A percentile compares a stretch with the other conserved stretches of the same genome.
Conservation (phyloP, 2,329 filamentous ascomycete species). For the Aspergillus tanneri region DNA sequence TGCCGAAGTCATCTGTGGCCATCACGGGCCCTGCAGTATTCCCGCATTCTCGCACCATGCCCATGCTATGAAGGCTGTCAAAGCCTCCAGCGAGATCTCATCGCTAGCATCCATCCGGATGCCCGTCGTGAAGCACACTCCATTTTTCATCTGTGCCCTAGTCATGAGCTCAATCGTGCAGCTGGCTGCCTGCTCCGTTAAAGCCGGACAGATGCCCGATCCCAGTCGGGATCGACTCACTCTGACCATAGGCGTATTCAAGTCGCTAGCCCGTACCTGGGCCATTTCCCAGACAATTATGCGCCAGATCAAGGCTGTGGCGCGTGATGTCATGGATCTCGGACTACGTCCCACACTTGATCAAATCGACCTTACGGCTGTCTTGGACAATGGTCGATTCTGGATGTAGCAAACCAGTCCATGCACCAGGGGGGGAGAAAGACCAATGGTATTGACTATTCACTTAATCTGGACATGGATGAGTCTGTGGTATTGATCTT, state of each 20-base stretch:
- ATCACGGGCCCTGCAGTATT: conserved; percentile 38
- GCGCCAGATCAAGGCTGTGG: conserved; percentile 72
- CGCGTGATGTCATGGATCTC: conserved; percentile 65
- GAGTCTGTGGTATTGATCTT: too few relatives aligned
- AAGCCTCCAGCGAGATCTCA: conserved; percentile 74
- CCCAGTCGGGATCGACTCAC: conserved; percentile 67
- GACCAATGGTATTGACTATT: background rate
- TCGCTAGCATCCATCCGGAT: conserved; percentile 62
- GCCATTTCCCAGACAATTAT: conserved; percentile 68
- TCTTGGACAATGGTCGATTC: conserved; percentile 36
- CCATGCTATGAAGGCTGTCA: conserved; percentile 78
- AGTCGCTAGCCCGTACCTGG: conserved; percentile 69
- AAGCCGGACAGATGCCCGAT: conserved; percentile 58
- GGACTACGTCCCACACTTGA: conserved; percentile 39
- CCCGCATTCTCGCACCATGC: conserved; percentile 42
- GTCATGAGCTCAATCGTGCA: conserved; percentile 79
- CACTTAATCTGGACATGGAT: too few relatives aligned
- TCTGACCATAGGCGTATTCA: conserved; percentile 74
- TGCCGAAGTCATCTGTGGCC: conserved; percentile 50
- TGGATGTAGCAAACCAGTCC: conserved; percentile 27
- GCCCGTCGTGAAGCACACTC: conserved; percentile 70
- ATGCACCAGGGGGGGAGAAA: background rate
- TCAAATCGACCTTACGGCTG: conserved; percentile 34
- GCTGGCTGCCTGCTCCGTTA: conserved; percentile 71
- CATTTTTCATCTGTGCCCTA: conserved; percentile 79